Evolutionary conservation across 2,329 filamentous ascomycete species (phyloP).

Genomic region (Botryotinia narcissicola): DNA sequence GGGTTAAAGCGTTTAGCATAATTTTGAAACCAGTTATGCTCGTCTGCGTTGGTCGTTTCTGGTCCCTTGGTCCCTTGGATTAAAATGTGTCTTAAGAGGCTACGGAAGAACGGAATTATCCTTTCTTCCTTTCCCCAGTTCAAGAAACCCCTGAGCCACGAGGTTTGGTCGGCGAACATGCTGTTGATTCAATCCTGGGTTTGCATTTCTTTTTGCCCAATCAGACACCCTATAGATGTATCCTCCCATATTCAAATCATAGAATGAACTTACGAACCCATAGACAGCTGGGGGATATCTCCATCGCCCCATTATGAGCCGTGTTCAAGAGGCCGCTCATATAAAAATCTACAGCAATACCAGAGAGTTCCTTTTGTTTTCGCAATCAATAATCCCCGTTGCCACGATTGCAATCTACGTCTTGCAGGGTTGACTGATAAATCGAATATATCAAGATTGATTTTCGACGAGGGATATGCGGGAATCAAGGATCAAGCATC

Average conservation of each 20-base stretch:
- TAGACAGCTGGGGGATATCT: slow-evolving; percentile 1
- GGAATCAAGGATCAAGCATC: slow-evolving; percentile 17
- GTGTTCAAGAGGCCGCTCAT: slow-evolving; percentile 1
- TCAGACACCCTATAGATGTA: background rate
- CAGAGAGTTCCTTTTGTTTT: background rate
- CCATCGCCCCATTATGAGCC: slow-evolving; percentile 3
- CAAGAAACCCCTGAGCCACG: slow-evolving; percentile 6
- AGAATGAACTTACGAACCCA: background rate
- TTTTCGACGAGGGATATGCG: slow-evolving; percentile 19
- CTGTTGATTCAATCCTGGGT: background rate
- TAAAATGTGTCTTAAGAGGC: slow-evolving; percentile 6
- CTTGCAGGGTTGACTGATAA: slow-evolving; percentile 13
- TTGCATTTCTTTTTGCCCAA: background rate
- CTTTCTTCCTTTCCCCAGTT: slow-evolving; percentile 4
- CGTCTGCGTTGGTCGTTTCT: background rate
- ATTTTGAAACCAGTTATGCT: background rate
- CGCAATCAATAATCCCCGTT: slow-evolving; percentile 16
- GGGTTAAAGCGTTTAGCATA: slow-evolving; percentile 4
- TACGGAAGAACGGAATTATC: slow-evolving; percentile 1
- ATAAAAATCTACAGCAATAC: background rate
- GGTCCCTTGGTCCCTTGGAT: background rate
- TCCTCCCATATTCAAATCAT: background rate
- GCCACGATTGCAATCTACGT: slow-evolving; percentile 4
- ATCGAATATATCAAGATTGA: background rate
- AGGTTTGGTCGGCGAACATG: slow-evolving; percentile 19